Evolutionary conservation across 2,329 filamentous ascomycete species (phyloP), one percentile per base, ranked within the genome.

Genomic region (Ophiostoma sp.): DNA sequence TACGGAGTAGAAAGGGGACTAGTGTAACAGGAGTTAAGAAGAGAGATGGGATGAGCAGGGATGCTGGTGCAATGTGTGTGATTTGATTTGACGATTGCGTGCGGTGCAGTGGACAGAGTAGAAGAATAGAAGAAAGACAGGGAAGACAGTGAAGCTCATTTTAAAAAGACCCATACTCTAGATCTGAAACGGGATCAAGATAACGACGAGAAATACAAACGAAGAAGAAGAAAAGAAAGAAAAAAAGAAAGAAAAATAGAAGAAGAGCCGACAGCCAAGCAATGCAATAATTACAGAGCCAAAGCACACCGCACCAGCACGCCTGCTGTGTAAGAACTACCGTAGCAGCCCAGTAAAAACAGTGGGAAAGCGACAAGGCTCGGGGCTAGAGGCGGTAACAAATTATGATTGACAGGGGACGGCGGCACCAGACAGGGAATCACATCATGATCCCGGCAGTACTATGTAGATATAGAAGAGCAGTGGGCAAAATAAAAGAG

Each of bases 61-160:
- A 39, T 44, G 64, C n/a, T 36, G n/a, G 39, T 48, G 65, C 23
- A 39, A 67, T 65, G 48, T 11, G 35, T 64, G 68, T 66, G 17
- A 54, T 67, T 69, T 69, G 68, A 67, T 69, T 69, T 69, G 68
- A 67, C 33, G 35, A 69, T 69, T 33, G 68, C 68, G 68, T 66
- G 64, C n/a, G 64, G 64, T 66, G 13, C 11, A 44, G n/a, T 67
- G 39, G 39, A 5, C 39, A 39, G n/a, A n/a, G n/a, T n/a, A n/a
- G n/a, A n/a, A 67, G 41, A 54, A 15, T 52, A n/a, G 13, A 60
- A 41, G 67, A 39, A 20, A 11, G 11, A 36, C 39, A 69, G 31
- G 57, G 27, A 66, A 66, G 33, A 31, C 39, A 62, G 23, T 11
- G 52, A 23, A 7, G 35, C 65, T 67, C 36, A 67, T 67, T 33